A percentile compares a stretch with the other conserved stretches of the same genome.
Conservation (phyloP, 352 stramenopile genomes). For the Peronospora farinosa region DNA sequence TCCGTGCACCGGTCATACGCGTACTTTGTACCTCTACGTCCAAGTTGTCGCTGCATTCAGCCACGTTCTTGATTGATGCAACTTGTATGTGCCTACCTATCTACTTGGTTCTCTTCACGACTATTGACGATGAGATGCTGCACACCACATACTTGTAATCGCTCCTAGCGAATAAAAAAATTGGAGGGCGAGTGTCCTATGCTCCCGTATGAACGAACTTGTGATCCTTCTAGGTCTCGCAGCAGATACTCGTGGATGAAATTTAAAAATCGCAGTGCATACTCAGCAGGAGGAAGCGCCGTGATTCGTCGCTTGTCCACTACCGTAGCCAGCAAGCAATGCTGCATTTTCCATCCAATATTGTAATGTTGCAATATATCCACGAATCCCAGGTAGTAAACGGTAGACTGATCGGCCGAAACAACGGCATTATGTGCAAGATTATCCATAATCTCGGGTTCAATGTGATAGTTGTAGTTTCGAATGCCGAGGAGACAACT, state of each 20-base stretch:
- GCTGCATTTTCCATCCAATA: conserved; percentile 79
- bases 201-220: conserved; percentile 66
- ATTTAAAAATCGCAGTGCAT: conserved; percentile 77
- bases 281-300: conserved; percentile 73
- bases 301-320: conserved; percentile 76
- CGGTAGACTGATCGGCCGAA: conserved; percentile 54
- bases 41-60: conserved; percentile 20
- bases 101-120: conserved; percentile 7
- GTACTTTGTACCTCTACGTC: conserved; percentile 28
- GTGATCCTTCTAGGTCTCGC: conserved; percentile 46
- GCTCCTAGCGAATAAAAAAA: conserved; percentile 16
- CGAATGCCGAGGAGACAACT: conserved; percentile 77
- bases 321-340: conserved; percentile 62
- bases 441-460: conserved; percentile 40
- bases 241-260: conserved; percentile 84
- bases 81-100: background rate
- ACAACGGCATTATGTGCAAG: conserved; percentile 75
- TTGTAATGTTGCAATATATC: conserved; percentile 85
- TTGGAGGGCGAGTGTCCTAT: conserved; percentile 39
- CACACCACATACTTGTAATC: conserved; percentile 18
- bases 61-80: conserved; percentile 9
- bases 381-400: conserved; percentile 84
- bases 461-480: conserved; percentile 43
- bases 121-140: conserved; percentile 3
- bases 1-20: conserved; percentile 34